Evolutionary conservation across 805 yeast species (phyloP).

Genomic region (Starmerella roubikii): DNA sequence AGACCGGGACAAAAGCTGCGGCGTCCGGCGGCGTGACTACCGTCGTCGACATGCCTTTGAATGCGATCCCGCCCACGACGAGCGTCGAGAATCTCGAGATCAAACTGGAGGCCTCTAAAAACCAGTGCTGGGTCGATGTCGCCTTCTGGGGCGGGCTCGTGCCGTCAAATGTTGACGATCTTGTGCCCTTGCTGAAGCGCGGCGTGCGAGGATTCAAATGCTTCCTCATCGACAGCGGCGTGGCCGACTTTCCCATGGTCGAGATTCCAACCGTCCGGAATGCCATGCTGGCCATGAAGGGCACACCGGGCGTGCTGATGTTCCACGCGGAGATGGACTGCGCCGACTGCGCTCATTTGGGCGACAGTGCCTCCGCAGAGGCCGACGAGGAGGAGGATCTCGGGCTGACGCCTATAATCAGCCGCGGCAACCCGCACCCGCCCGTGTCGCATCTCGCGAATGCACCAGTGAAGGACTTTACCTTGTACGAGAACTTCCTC

Average conservation of each 20-base stretch:
- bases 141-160: constrained; percentile 95
- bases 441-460: constrained; percentile 3
- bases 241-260: constrained; percentile 84
- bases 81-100: constrained; percentile 59
- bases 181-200: constrained; percentile 60
- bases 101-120: constrained; percentile 64
- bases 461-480: constrained; percentile 12
- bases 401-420: not conserved
- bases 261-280: constrained; percentile 44
- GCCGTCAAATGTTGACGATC: constrained; percentile 58
- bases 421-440: constrained; percentile 6
- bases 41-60: constrained; percentile 89
- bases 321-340: constrained; percentile 84
- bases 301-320: constrained; percentile 59
- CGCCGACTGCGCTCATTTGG: constrained; percentile 6
- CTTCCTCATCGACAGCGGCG: constrained; percentile 84
- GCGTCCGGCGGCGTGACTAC: constrained; percentile 96
- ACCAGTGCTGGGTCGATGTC: constrained; percentile 82
- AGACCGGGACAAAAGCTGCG: constrained; percentile 86
- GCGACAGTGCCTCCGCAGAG: too few relatives aligned
- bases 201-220: constrained; percentile 95
- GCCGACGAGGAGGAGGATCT: not conserved
- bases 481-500: constrained; percentile 55
- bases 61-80: constrained; percentile 93
- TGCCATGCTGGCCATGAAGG: constrained; percentile 53